These are phyloP conservation scores for Nematodospora anomalae DNA, from an alignment of 1,139 yeast genomes.

Conservation along the genomic window DNA sequence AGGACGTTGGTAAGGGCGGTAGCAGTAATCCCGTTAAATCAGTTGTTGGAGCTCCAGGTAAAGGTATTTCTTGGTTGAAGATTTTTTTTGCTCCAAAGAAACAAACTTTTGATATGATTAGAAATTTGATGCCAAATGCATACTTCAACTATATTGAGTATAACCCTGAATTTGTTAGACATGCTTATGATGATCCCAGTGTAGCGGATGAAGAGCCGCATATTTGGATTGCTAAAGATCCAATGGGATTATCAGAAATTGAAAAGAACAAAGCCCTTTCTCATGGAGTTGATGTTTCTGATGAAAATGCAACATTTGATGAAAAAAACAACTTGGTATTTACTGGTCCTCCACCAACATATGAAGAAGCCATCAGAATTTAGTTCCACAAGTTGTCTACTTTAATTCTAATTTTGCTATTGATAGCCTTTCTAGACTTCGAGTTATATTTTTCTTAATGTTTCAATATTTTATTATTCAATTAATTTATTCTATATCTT, in stretches of 20 bases:
- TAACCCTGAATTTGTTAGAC: conserved; percentile 38
- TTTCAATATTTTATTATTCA: neutral
- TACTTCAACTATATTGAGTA: conserved; percentile 47
- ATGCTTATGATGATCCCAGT: conserved; percentile 69
- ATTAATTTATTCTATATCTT: too few species aligned
- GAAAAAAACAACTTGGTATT: conserved; percentile 55
- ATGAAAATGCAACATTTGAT: conserved; percentile 55
- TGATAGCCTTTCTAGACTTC: too few species aligned
- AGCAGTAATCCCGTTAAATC: conserved; percentile 16
- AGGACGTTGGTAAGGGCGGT: conserved; percentile 14
- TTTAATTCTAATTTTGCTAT: too few species aligned
- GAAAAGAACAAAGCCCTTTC: conserved; percentile 60
- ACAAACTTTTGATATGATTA: conserved; percentile 40
- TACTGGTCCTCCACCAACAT: conserved; percentile 65
- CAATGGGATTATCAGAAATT: conserved; percentile 64
- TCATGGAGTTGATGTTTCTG: conserved; percentile 55
- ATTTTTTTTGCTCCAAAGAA: conserved; percentile 43
- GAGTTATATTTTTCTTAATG: too few species aligned
- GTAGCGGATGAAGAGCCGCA: conserved; percentile 62
- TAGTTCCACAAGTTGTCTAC: too few species aligned
- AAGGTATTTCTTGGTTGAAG: conserved; percentile 31
- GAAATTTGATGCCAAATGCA: conserved; percentile 39
- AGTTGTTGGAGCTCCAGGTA: conserved; percentile 18
- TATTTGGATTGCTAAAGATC: conserved; percentile 70
- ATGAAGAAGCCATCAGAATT: conserved; percentile 45